Evolutionary conservation across 306 rosid species (phyloP).

Genomic region (Oxytropis ochrocephala): DNA sequence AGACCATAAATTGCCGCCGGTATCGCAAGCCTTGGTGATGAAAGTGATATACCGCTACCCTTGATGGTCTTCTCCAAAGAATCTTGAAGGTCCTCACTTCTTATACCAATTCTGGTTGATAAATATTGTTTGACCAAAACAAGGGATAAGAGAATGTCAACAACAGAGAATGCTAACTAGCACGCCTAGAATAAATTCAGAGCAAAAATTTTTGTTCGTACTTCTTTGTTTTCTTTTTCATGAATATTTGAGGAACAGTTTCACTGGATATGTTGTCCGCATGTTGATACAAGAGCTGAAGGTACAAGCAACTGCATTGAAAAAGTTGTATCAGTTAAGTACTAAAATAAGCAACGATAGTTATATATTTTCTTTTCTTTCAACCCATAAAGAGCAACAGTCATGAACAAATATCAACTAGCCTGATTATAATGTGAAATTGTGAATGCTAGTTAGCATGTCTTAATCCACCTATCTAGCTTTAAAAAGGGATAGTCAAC

Average conservation of each 20-base stretch:
- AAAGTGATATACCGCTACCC: conserved; percentile 74
- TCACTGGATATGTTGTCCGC: conserved; percentile 74
- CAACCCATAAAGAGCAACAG: background rate
- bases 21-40: conserved; percentile 91
- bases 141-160: conserved; percentile 9
- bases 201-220: conserved; percentile 25
- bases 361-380: background rate
- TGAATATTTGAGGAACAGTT: conserved; percentile 65
- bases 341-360: conserved; percentile 1
- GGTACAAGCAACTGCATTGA: conserved; percentile 78
- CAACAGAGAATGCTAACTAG: conserved; percentile 10
- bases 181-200: conserved; percentile 11
- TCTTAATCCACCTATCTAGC: background rate
- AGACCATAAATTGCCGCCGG: conserved; percentile 79
- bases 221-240: conserved; percentile 69
- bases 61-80: conserved; percentile 57
- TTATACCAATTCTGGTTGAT: conserved; percentile 76
- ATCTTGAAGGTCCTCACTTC: conserved; percentile 79
- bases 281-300: conserved; percentile 72
- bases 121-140: conserved; percentile 13
- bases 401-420: conserved; percentile 5
- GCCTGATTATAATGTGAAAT: background rate
- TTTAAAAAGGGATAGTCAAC: background rate
- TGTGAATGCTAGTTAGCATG: background rate
- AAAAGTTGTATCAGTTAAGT: conserved; percentile 23